Percentiles rank a stretch among this genome's conserved stretches.
Conservation (phyloP, 176 grass and related monocot species). For the Cenchrus purpureus region DNA sequence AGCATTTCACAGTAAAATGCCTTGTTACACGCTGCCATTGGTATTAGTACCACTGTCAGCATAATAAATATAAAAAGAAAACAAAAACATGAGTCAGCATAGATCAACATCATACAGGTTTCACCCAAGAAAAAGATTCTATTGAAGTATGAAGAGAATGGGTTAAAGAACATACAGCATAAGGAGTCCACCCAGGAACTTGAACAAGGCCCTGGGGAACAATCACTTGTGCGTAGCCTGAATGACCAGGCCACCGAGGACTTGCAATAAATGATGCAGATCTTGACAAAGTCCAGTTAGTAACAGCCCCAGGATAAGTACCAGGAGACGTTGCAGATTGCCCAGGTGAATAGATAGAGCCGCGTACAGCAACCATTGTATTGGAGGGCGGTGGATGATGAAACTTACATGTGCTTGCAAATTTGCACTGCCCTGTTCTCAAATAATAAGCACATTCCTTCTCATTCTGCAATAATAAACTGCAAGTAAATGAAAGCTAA, state of each 20-base stretch:
- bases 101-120: conserved; percentile 13
- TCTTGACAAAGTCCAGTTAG: conserved; percentile 66
- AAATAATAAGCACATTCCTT: conserved; percentile 90
- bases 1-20: not conserved
- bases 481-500: conserved; percentile 35
- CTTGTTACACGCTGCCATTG: not conserved
- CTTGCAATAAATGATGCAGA: conserved; percentile 77
- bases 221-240: conserved; percentile 84
- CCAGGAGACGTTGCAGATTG: conserved; percentile 70
- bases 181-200: conserved; percentile 81
- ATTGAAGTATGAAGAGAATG: conserved; percentile 30
- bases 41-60: not conserved
- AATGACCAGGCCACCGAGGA: conserved; percentile 87
- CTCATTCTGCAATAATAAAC: conserved; percentile 76
- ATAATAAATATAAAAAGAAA: not conserved
- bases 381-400: conserved; percentile 84
- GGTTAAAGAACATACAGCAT: conserved; percentile 63
- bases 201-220: conserved; percentile 89
- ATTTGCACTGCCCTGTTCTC: conserved; percentile 89
- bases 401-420: conserved; percentile 86
- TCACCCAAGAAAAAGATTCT: not conserved
- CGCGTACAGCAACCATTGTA: conserved; percentile 61
- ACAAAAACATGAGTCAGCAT: not conserved
- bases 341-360: conserved; percentile 65
- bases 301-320: conserved; percentile 54